A percentile compares a stretch with the other conserved stretches of the same genome.
Conservation (phyloP, 768 basidiomycete species). For the Hysterangium stoloniferum region DNA sequence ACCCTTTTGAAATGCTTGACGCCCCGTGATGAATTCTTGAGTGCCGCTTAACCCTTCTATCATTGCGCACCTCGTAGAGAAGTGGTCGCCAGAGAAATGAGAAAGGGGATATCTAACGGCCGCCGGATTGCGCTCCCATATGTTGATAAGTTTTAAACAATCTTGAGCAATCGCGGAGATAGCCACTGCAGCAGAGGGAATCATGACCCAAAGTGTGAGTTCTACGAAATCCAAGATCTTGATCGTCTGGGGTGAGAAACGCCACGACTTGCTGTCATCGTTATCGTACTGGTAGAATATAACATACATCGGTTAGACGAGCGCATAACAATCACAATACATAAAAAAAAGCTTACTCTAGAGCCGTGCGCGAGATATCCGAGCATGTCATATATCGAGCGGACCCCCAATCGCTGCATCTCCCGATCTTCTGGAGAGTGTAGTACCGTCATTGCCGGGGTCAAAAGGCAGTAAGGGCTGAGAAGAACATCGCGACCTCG, state of each 20-base stretch:
- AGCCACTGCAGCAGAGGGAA: neutral
- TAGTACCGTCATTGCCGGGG: neutral
- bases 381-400: neutral
- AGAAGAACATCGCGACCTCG: neutral
- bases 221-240: neutral
- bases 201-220: neutral
- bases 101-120: neutral
- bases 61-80: neutral
- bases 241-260: neutral
- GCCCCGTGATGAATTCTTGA: neutral
- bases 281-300: neutral
- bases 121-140: conserved; percentile 1
- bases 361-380: neutral
- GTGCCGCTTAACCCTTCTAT: neutral
- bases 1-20: conserved; percentile 3
- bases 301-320: neutral
- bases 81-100: neutral
- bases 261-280: conserved; percentile 9
- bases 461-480: conserved; percentile 1
- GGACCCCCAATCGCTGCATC: neutral
- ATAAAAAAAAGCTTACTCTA: neutral
- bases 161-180: neutral
- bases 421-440: neutral
- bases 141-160: neutral
- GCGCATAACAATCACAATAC: too few relatives aligned